Base-by-base conservation (phyloP, 352 stramenopile species). In the Ophiocytium majus region DNA sequence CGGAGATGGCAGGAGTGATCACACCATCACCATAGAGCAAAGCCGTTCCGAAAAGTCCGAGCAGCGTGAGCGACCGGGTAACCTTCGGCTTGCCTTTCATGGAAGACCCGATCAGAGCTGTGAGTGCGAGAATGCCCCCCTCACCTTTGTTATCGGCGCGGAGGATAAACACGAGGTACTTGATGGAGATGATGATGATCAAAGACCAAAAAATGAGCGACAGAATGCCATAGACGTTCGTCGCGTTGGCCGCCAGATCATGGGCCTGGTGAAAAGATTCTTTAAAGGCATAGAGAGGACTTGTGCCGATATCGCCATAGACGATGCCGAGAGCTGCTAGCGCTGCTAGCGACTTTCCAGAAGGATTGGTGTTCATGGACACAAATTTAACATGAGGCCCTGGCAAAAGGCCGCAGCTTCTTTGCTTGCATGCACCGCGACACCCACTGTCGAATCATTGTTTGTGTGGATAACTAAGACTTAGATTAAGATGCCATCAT, bases 141-240 rank as follows among this genome's bases (percentile, higher is more conserved):
- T 71, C 57, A 28, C 57, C 57, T 23, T 71, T 71, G 57, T 71
- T 71, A 28, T 71, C 57, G 57, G 57, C 57, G 19, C 28, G 23
- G 28, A 71, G 57, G 28, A 71, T 71, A 23, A 71, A 71, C 19
- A 71, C 19, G 57, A 23, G 57, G 28, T 71, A 71, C 57, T 71
- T 71, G 57, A 71, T 23, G 28, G 57, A 23, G 19, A 71, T 28
- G 28, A 71, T 71, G 23, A 71, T 23, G 23, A 71, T 71, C 28
- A 71, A 28, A 71, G 57, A 71, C 57, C 57, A 71, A 28, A 71
- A 71, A 71, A 71, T 71, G 57, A 71, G 57, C 23, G 57, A 71
- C 23, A 71, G 57, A 71, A 71, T 28, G 57, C 57, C 57, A 28
- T 23, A 71, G 57, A 71, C 28, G 28, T 71, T 71, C 57, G 57